Percentiles rank a stretch among this genome's conserved stretches.
Evolutionary conservation across 169 alveolate species (phyloP).

Genomic region (Plasmodium fragile): DNA sequence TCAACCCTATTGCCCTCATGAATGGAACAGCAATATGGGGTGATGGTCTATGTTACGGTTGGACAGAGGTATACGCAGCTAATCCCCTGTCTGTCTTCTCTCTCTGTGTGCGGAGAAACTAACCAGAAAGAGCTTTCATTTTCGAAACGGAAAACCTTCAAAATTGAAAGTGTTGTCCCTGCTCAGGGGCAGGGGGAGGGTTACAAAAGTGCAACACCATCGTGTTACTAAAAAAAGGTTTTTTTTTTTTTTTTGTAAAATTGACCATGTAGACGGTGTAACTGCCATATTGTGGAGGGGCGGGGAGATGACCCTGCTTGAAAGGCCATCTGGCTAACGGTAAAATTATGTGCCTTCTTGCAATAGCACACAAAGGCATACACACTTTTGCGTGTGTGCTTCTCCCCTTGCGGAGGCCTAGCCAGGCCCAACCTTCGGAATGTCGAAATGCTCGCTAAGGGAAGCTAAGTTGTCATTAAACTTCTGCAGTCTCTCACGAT

Average conservation of each 20-base stretch:
- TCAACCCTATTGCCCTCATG: background rate
- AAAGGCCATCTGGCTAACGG: background rate
- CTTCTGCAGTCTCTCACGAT: conserved; percentile 89
- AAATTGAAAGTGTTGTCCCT: background rate
- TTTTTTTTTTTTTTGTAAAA: conserved; percentile 14
- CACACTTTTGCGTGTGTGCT: background rate
- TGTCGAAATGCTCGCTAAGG: conserved; percentile 92
- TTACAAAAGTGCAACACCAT: background rate
- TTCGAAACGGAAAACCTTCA: background rate
- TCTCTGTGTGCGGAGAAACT: background rate
- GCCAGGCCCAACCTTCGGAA: conserved; percentile 94
- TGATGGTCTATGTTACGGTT: background rate
- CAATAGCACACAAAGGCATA: background rate
- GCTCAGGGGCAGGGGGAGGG: background rate
- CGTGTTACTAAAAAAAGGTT: background rate
- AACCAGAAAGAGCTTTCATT: background rate
- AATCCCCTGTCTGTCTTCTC: background rate
- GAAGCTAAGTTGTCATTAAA: conserved; percentile 89
- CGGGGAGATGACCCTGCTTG: background rate
- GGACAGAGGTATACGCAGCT: background rate
- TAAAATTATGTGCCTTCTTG: background rate
- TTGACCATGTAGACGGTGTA: background rate
- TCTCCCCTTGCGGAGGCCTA: conserved; percentile 12
- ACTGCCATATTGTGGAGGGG: background rate
- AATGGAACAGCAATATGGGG: background rate